Evolutionary conservation across 2,329 filamentous ascomycete species (phyloP), one percentile per base, ranked within the genome.

Genomic region (Colletotrichum simmondsii): DNA sequence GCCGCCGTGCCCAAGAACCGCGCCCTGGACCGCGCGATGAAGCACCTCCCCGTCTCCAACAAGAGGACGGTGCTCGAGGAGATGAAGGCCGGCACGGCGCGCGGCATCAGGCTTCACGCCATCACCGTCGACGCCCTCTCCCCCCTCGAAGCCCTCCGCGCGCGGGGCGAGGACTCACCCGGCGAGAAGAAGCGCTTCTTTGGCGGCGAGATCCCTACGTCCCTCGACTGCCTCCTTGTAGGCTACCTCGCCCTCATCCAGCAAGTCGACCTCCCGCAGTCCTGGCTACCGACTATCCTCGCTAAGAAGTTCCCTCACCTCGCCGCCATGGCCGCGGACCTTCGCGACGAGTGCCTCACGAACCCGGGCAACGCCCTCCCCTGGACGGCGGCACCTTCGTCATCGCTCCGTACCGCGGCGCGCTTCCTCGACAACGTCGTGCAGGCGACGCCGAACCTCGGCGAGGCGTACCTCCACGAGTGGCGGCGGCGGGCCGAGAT

Each of bases 241-340:
- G 97, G 92, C 12, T 97, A 97, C 80, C 85, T 98, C 46, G 88
- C 91, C 2, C 83, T 98, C 62, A 93, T 97, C 85, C 85, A 93
- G 26, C 83, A 85, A 65, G 81, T 83, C 8, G 78, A 82, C 14
- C 85, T 88, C 4, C 87, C 87, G 3, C 82, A 83, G 64, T 83
- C 86, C 65, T 87, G 85, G 78, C 78, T 88, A 2, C 77, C 76
- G 7, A 76, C 69, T 3, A 76, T 76, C 49, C 75, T 84, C 49
- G 72, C 68, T 24, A 74, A 74, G 59, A 77, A 78, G 14, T 77
- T 76, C 60, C 73, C 77, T 7, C 72, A 75, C 30, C 75, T 83
- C 7, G 28, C 75, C 22, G 72, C 57, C 14, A 84, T 83, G 61
- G 78, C 83, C 11, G 77, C 81, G 12, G 72, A 76, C 54, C 75